A percentile compares a stretch with the other conserved stretches of the same genome.
phyloP scores from a whole-genome alignment of 2,329 filamentous ascomycete species.

The Scytalidium lignicola region DNA sequence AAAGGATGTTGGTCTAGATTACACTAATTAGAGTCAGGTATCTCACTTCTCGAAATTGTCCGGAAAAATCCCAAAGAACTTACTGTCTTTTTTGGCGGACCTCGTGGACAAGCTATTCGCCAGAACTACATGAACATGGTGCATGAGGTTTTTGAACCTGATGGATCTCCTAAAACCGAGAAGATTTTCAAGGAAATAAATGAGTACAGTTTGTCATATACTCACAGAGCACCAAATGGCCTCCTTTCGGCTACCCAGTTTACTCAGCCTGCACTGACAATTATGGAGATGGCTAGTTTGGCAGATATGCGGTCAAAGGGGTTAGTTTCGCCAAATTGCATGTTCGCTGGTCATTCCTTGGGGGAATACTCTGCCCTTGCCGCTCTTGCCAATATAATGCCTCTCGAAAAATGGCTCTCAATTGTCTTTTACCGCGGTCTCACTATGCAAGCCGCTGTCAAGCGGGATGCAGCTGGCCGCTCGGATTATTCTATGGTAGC shows the following conservation, averaged over 20 bases:
- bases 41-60: slow-evolving; percentile 31
- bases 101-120: slow-evolving; percentile 26
- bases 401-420: slow-evolving; percentile 90
- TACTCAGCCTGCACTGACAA: slow-evolving; percentile 87
- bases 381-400: slow-evolving; percentile 92
- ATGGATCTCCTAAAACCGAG: slow-evolving; percentile 90
- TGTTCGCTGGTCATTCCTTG: slow-evolving; percentile 94
- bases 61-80: slow-evolving; percentile 31
- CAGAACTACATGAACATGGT: slow-evolving; percentile 27
- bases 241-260: slow-evolving; percentile 94
- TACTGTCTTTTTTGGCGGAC: slow-evolving; percentile 33
- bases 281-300: slow-evolving; percentile 98
- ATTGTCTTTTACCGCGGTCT: slow-evolving; percentile 97
- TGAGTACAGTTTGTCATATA: slow-evolving; percentile 87
- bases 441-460: slow-evolving; percentile 96
- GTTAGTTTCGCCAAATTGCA: slow-evolving; percentile 87
- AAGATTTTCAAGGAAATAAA: slow-evolving; percentile 97
- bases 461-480: slow-evolving; percentile 82
- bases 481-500: slow-evolving; percentile 99
- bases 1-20: too few relatives aligned
- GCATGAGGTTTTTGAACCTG: slow-evolving; percentile 54
- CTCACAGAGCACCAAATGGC: slow-evolving; percentile 87
- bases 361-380: slow-evolving; percentile 95
- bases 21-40: too few relatives aligned
- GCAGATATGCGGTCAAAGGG: slow-evolving; percentile 97